A percentile compares a stretch with the other conserved stretches of the same genome.
These are phyloP conservation scores for Coemansia sp. DNA, from an alignment of 192 early-diverging fungal genomes.

Conservation along the genomic window DNA sequence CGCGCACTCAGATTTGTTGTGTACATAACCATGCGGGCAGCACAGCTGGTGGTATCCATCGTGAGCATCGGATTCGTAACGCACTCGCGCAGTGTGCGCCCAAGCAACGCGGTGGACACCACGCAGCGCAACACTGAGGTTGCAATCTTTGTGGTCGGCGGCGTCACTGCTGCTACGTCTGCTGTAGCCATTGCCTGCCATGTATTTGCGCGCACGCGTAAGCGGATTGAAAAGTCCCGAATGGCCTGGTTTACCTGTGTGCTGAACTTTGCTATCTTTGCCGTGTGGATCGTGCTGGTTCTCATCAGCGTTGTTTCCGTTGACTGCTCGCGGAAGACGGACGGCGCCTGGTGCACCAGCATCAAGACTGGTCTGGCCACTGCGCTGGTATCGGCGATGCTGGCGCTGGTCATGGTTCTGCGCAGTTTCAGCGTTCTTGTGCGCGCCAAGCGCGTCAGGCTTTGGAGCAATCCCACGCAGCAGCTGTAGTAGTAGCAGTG, in stretches of 20 bases:
- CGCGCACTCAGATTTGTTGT: constrained; percentile 24
- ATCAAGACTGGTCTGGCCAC: constrained; percentile 37
- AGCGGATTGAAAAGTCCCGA: constrained; percentile 27
- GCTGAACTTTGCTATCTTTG: constrained; percentile 41
- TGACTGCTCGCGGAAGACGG: constrained; percentile 36
- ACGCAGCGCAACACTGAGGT: constrained; percentile 33
- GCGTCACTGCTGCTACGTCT: constrained; percentile 28
- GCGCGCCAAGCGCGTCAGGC: constrained; percentile 27
- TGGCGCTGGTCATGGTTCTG: constrained; percentile 37
- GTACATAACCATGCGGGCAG: constrained; percentile 28
- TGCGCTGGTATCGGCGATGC: constrained; percentile 41
- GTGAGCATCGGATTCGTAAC: constrained; percentile 42
- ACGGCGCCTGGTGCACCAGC: constrained; percentile 40
- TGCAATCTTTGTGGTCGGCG: constrained; percentile 29
- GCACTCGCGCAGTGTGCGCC: constrained; percentile 27
- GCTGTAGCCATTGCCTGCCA: constrained; percentile 28
- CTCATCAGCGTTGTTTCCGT: constrained; percentile 45
- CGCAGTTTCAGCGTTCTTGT: constrained; percentile 44
- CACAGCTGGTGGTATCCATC: constrained; percentile 32
- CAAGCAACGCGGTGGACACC: constrained; percentile 5
- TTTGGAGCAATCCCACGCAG: constrained; percentile 1
- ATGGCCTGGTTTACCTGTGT: constrained; percentile 31
- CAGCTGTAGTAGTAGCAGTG: neutral
- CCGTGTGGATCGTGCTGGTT: constrained; percentile 40
- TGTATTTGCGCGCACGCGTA: constrained; percentile 33